Evolutionary conservation across 1,284 basidiomycete species (phyloP).

Genomic region (Mycena citricolor): DNA sequence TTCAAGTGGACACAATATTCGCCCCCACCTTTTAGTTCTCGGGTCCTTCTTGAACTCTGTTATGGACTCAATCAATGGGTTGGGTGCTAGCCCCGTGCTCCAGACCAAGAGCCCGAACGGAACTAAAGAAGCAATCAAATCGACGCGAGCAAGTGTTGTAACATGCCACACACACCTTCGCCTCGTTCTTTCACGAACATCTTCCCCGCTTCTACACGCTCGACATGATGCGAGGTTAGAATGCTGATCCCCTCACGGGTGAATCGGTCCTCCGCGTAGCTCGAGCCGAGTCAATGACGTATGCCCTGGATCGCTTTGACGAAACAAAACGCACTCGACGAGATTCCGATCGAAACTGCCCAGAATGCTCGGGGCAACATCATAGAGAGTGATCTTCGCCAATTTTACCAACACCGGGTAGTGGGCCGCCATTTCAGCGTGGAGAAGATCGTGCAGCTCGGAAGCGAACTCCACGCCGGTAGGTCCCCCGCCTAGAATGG

Average conservation of each 20-base stretch:
- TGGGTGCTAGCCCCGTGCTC: slow-evolving; percentile 82
- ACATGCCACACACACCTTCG: slow-evolving; percentile 40
- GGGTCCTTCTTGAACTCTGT: slow-evolving; percentile 60
- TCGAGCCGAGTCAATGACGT: slow-evolving; percentile 28
- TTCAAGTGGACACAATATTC: neutral
- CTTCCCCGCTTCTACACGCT: slow-evolving; percentile 66
- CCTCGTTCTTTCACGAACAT: slow-evolving; percentile 64
- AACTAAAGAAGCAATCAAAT: slow-evolving; percentile 40
- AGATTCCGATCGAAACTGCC: slow-evolving; percentile 75
- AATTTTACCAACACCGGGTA: slow-evolving; percentile 65
- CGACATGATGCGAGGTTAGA: slow-evolving; percentile 76
- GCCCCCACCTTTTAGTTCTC: slow-evolving; percentile 56
- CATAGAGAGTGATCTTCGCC: slow-evolving; percentile 75
- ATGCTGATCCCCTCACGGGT: slow-evolving; percentile 77
- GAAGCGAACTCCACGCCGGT: slow-evolving; percentile 86
- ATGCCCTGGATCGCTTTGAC: too few species aligned
- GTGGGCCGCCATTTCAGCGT: slow-evolving; percentile 68
- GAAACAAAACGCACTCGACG: slow-evolving; percentile 47
- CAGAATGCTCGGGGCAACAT: slow-evolving; percentile 80
- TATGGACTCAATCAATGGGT: slow-evolving; percentile 70
- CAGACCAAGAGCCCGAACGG: slow-evolving; percentile 83
- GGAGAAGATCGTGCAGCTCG: slow-evolving; percentile 83
- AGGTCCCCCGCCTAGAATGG: slow-evolving; percentile 60
- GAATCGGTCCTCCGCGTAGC: slow-evolving; percentile 74
- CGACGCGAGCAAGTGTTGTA: slow-evolving; percentile 18